A percentile compares a stretch with the other conserved stretches of the same genome.
phyloP scores from a whole-genome alignment of 1,139 yeast genomes.

The Yamadazyma epiphylla region DNA sequence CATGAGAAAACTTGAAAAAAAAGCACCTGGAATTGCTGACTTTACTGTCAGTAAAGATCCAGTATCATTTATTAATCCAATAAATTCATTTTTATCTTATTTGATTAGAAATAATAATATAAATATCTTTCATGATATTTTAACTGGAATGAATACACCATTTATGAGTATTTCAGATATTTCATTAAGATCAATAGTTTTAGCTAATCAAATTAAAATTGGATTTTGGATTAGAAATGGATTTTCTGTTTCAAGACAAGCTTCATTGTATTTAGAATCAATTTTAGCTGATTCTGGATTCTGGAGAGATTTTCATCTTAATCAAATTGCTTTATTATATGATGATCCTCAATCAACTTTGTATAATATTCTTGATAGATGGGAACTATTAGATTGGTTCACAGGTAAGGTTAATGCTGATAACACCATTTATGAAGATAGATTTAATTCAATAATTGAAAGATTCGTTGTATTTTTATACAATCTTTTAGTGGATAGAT shows the following conservation, averaged over 20 bases:
- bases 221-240: constrained; percentile 94
- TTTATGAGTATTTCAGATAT: constrained; percentile 49
- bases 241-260: constrained; percentile 47
- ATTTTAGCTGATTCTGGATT: constrained; percentile 34
- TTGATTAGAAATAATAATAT: constrained; percentile 32
- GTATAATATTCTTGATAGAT: constrained; percentile 51
- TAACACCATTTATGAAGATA: constrained; percentile 55
- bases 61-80: constrained; percentile 57
- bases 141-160: constrained; percentile 17
- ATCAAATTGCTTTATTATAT: constrained; percentile 49
- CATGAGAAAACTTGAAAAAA: constrained; percentile 16
- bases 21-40: constrained; percentile 35
- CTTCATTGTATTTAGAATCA: constrained; percentile 29
- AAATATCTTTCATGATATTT: constrained; percentile 12
- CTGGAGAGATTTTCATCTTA: constrained; percentile 51
- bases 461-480: constrained; percentile 55
- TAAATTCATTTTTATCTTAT: constrained; percentile 50
- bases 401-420: constrained; percentile 29
- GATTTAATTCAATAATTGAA: constrained; percentile 47
- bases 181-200: constrained; percentile 58
- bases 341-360: constrained; percentile 43
- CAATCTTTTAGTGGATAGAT: constrained; percentile 53
- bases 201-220: constrained; percentile 68
- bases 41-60: constrained; percentile 47
- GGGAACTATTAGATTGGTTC: constrained; percentile 59